phyloP scores from a whole-genome alignment of 2,329 filamentous ascomycete genomes.

The Sporothrix pseudoabietina region DNA sequence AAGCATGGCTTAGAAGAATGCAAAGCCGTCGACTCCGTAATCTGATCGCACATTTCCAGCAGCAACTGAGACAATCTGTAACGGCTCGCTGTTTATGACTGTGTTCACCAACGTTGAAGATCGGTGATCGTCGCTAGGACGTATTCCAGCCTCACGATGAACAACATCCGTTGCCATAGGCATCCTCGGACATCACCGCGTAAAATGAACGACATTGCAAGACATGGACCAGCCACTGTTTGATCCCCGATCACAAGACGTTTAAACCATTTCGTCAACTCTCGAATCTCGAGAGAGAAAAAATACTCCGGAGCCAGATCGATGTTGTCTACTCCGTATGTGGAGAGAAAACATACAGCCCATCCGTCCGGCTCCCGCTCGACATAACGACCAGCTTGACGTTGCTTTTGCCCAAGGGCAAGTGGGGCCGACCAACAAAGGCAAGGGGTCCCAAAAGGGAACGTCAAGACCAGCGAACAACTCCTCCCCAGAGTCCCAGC shows the following conservation, averaged over 20 bases:
- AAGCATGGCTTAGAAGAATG: not conserved
- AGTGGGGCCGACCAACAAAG: slow-evolving; percentile 1
- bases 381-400: not conserved
- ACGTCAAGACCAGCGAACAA: not conserved
- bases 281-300: not conserved
- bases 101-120: slow-evolving; percentile 3
- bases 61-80: slow-evolving; percentile 8
- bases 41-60: not conserved
- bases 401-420: not conserved
- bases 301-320: not conserved
- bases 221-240: not conserved
- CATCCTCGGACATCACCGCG: not conserved
- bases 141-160: not conserved
- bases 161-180: not conserved
- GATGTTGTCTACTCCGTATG: not conserved
- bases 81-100: slow-evolving; percentile 12
- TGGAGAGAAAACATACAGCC: not conserved
- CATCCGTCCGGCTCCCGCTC: not conserved
- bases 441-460: not conserved
- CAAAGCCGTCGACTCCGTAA: not conserved
- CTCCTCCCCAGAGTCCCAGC: not conserved
- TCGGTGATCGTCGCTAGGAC: not conserved
- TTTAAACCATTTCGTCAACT: not conserved
- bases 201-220: not conserved
- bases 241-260: not conserved